Evolutionary conservation across 208 protist species (phyloP), one percentile per base, ranked within the genome.

Genomic region (Crithidia thermophila): DNA sequence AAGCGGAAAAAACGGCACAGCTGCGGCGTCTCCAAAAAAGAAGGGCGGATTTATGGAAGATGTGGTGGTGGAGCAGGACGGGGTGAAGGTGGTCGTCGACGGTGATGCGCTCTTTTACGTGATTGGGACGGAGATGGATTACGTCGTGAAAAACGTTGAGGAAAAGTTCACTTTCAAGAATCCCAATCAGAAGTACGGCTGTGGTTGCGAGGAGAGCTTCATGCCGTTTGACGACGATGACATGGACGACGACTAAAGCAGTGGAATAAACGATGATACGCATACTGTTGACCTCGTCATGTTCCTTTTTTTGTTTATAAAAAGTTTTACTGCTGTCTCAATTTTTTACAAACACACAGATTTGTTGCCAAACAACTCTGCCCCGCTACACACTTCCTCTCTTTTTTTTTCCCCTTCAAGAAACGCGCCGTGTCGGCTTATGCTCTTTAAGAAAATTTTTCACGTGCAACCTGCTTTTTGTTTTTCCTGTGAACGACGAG

Each of bases 111-210:
- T 98, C 33, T 96, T 99, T 71, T 98, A 98, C 63, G 94, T 99
- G 14, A 97, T 98, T 71, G 97, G 97, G 8, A 99, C 97, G 8
- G 88, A 97, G 62, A 98, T 99, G 97, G 98, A 99, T 68, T 99
- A 96, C 67, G 79, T 96, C 13, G 87, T 97, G 39, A 75, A 90
- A n/a, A 91, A 98, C 53, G 83, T 98, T 16, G 89, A 94, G 67
- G 89, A 96, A 58, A 97, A 98, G 70, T 99, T 99, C 73, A 97
- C 97, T 13, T 99, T 99, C 81, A 85, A 89, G 50, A 99, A 99
- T 71, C 98, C 98, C 2, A 99, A 98, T 74, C 90, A 98, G 61
- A 98, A 98, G 64, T 93, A 88, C 55, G 84, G 83, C 13, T 99
- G 98, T 78, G 98, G 97, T 18, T 99, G 98, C 78, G 97, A 98